Percentiles rank a stretch among this genome's conserved stretches.
Conservation (phyloP, 164 flowering plant species). For the Euptelea pleiosperma region DNA sequence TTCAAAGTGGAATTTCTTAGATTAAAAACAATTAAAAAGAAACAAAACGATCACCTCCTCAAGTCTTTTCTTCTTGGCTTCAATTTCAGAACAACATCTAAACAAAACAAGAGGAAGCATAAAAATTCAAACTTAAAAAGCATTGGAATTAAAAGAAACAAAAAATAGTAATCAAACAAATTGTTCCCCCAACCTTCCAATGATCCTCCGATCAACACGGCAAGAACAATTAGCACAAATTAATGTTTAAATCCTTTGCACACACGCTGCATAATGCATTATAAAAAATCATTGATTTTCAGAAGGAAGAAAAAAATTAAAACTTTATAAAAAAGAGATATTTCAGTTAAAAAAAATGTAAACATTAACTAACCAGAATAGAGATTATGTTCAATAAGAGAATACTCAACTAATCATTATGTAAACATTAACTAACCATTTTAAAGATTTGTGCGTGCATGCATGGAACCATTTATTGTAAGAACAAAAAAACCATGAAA, state of each 20-base stretch:
- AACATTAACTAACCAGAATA: conserved; percentile 53
- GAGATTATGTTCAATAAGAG: no score
- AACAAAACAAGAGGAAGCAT: background rate
- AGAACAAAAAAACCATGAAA: no score
- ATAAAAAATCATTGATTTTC: background rate
- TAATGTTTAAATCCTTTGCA: conserved; percentile 81
- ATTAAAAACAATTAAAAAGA: background rate
- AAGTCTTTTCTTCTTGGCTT: conserved; percentile 79
- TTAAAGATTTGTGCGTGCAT: no score
- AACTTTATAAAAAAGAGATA: no score
- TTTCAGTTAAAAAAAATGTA: background rate
- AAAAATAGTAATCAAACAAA: background rate
- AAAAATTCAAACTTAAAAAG: background rate
- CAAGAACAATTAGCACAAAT: conserved; percentile 89
- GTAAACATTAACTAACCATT: no score
- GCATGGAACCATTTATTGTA: no score
- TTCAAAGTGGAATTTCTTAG: background rate
- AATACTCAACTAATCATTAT: no score
- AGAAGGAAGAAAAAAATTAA: background rate
- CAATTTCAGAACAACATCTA: conserved; percentile 72
- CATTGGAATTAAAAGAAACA: background rate
- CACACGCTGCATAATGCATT: conserved; percentile 51
- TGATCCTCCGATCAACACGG: conserved; percentile 48
- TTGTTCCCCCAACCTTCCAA: conserved; percentile 66
- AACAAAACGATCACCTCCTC: conserved; percentile 51